These are phyloP conservation scores for Claviceps quebecensis DNA, from an alignment of 2,329 filamentous ascomycete genomes.

Conservation along the genomic window DNA sequence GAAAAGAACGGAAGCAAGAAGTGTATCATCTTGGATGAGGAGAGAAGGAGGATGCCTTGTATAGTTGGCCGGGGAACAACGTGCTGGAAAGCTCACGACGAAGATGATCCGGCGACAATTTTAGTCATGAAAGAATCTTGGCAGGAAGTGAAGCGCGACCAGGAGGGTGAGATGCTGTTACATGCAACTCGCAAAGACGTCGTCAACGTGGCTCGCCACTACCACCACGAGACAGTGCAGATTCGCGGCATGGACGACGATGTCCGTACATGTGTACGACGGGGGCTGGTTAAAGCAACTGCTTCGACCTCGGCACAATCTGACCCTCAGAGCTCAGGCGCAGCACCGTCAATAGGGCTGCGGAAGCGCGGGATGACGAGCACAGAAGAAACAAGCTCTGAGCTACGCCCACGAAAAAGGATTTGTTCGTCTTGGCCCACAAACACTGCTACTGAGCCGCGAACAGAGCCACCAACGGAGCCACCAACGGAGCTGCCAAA, in stretches of 20 bases:
- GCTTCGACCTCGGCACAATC: too few relatives aligned
- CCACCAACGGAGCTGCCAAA: too few relatives aligned
- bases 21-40: constrained; percentile 24
- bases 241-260: constrained; percentile 20
- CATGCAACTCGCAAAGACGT: constrained; percentile 23
- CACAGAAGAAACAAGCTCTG: too few relatives aligned
- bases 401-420: too few relatives aligned
- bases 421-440: too few relatives aligned
- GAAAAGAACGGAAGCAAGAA: constrained; percentile 19
- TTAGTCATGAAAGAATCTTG: constrained; percentile 33
- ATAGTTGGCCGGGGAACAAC: constrained; percentile 27
- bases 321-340: too few relatives aligned
- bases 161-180: constrained; percentile 26
- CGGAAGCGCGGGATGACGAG: too few relatives aligned
- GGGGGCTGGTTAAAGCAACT: too few relatives aligned
- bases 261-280: constrained; percentile 7
- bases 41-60: constrained; percentile 20
- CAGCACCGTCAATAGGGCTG: too few relatives aligned
- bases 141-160: constrained; percentile 26
- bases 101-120: constrained; percentile 15
- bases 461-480: too few relatives aligned
- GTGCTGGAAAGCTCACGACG: constrained; percentile 6
- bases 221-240: constrained; percentile 26
- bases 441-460: too few relatives aligned
- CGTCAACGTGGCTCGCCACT: constrained; percentile 27